Conservation (phyloP, 805 yeast genomes). For the Tetrapisispora nanseiensis region DNA sequence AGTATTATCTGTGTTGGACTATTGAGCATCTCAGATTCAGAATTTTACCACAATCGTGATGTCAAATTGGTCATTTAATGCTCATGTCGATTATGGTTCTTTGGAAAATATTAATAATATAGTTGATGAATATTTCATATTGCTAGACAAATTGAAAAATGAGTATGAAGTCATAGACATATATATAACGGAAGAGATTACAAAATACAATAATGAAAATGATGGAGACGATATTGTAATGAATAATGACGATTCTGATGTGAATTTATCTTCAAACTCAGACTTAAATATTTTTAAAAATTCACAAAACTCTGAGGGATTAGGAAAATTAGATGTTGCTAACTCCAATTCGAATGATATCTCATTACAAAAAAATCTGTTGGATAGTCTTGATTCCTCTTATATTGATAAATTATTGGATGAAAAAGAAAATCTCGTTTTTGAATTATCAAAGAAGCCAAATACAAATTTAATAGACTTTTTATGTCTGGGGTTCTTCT, state of each 20-base stretch:
- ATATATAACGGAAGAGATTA: slow-evolving; percentile 3
- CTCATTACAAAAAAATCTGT: neutral
- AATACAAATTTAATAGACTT: slow-evolving; percentile 32
- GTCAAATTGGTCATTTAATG: slow-evolving; percentile 41
- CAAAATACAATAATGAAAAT: neutral
- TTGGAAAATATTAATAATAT: slow-evolving; percentile 28
- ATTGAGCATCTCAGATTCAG: too few relatives aligned
- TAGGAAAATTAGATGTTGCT: neutral
- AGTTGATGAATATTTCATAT: slow-evolving; percentile 33
- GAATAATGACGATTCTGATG: neutral
- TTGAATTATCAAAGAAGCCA: neutral
- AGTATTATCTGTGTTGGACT: too few relatives aligned
- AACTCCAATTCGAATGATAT: neutral
- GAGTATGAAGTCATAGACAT: slow-evolving; percentile 11
- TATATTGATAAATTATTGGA: neutral
- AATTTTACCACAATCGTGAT: too few relatives aligned
- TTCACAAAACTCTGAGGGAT: neutral
- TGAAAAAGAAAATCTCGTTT: neutral
- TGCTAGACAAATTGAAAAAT: slow-evolving; percentile 20
- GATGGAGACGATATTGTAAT: neutral
- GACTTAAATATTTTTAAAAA: neutral
- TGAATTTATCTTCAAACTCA: neutral
- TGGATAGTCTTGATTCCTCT: neutral
- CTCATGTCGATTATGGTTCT: neutral
- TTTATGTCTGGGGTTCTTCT: slow-evolving; percentile 35